These are phyloP conservation scores for Fusarium guadeloupense DNA, from an alignment of 2,329 filamentous ascomycete species.

Conservation along the genomic window DNA sequence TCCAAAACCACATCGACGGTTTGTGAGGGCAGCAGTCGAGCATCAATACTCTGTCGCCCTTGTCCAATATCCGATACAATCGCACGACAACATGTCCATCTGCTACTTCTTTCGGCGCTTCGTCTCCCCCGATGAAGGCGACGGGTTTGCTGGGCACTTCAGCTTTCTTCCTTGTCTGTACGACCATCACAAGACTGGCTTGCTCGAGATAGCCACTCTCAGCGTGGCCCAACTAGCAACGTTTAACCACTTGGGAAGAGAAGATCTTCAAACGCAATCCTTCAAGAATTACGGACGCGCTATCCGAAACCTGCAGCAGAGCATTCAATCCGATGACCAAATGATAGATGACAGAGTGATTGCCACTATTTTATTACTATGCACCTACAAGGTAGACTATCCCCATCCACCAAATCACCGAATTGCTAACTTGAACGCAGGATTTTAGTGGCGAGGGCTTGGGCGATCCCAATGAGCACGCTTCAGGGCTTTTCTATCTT, in stretches of 20 bases:
- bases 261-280: constrained; percentile 42
- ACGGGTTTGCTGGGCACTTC: constrained; percentile 47
- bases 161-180: constrained; percentile 46
- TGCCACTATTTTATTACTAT: constrained; percentile 45
- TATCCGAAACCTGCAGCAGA: constrained; percentile 43
- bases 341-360: constrained; percentile 46
- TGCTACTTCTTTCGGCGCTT: constrained; percentile 49
- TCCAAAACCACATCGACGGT: neutral
- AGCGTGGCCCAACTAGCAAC: constrained; percentile 49
- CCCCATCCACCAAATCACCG: neutral
- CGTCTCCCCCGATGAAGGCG: constrained; percentile 43
- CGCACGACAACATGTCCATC: constrained; percentile 45
- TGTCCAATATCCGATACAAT: constrained; percentile 13
- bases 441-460: constrained; percentile 46
- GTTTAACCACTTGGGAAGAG: constrained; percentile 46
- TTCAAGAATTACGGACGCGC: constrained; percentile 44
- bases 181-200: constrained; percentile 38
- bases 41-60: constrained; percentile 7
- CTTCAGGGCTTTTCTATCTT: constrained; percentile 47
- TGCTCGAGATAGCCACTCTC: constrained; percentile 46
- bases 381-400: constrained; percentile 41
- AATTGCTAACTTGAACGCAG: constrained; percentile 25
- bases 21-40: neutral
- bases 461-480: constrained; percentile 46
- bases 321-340: constrained; percentile 38